Evolutionary conservation across 169 alveolate genomes (phyloP).

Genomic region (Plasmodium fragile): DNA sequence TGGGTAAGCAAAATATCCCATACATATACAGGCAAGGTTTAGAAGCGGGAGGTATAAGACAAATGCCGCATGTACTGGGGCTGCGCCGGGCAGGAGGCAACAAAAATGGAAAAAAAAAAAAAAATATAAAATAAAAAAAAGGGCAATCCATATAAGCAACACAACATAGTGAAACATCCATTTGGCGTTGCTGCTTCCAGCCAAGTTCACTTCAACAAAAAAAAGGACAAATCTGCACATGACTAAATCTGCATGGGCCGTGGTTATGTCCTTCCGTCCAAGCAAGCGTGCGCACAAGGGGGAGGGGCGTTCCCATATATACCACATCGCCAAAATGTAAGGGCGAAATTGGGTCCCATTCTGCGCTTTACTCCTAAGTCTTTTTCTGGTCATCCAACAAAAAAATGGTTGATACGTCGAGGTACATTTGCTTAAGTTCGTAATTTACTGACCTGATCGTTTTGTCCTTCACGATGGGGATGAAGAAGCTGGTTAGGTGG

Average conservation of each 20-base stretch:
- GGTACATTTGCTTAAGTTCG: conserved; percentile 59
- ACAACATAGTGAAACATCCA: neutral
- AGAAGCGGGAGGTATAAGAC: neutral
- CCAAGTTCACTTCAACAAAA: neutral
- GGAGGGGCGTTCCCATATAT: neutral
- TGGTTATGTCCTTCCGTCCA: neutral
- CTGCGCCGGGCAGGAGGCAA: neutral
- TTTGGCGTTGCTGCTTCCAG: neutral
- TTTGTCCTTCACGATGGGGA: conserved; percentile 73
- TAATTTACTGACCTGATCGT: conserved; percentile 72
- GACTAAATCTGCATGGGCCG: neutral
- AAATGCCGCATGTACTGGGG: neutral
- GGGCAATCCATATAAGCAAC: neutral
- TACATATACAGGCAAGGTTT: neutral
- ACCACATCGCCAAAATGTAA: neutral
- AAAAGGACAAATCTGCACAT: neutral
- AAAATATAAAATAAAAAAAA: neutral
- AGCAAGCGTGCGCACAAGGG: neutral
- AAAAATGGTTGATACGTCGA: conserved; percentile 72
- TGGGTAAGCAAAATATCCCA: neutral
- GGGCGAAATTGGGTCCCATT: neutral
- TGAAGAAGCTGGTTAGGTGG: conserved; percentile 36
- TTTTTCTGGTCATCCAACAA: conserved; percentile 52
- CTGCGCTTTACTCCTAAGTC: neutral
- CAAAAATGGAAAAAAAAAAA: neutral